A percentile compares a stretch with the other conserved stretches of the same genome.
Conservation (phyloP, 208 protist species). For the Tritrichomonas musculus region DNA sequence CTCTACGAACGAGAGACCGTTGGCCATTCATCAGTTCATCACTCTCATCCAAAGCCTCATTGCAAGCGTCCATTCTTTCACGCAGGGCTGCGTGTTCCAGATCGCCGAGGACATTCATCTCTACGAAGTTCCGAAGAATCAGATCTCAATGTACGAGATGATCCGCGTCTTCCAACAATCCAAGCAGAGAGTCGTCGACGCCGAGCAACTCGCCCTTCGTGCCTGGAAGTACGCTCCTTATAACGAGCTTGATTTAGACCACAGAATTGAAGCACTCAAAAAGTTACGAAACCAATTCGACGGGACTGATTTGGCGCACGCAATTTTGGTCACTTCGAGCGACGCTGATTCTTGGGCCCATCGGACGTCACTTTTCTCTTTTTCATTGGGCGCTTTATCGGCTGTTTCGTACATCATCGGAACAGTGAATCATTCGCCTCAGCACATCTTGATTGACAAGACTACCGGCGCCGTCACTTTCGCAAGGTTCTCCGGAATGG, state of each 20-base stretch:
- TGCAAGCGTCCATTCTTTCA: neutral
- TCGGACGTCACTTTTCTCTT: neutral
- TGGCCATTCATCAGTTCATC: neutral
- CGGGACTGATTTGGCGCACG: neutral
- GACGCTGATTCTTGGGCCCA: neutral
- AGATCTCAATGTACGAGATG: constrained; percentile 21
- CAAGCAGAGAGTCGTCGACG: neutral
- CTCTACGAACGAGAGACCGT: neutral
- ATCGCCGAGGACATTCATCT: neutral
- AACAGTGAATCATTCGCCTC: neutral
- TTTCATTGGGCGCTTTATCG: neutral
- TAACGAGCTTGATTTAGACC: neutral
- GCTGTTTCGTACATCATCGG: neutral
- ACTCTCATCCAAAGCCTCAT: neutral
- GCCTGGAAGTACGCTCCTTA: neutral
- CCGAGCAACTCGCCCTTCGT: neutral
- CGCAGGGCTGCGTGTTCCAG: neutral
- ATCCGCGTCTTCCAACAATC: neutral
- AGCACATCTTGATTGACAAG: neutral
- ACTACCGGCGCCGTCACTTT: neutral
- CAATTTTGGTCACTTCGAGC: neutral
- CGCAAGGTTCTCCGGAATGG: neutral
- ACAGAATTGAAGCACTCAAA: neutral
- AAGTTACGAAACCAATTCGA: neutral
- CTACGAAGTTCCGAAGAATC: neutral